Evolutionary conservation across 2,329 filamentous ascomycete genomes (phyloP).

Genomic region (Chaetomium sp.): DNA sequence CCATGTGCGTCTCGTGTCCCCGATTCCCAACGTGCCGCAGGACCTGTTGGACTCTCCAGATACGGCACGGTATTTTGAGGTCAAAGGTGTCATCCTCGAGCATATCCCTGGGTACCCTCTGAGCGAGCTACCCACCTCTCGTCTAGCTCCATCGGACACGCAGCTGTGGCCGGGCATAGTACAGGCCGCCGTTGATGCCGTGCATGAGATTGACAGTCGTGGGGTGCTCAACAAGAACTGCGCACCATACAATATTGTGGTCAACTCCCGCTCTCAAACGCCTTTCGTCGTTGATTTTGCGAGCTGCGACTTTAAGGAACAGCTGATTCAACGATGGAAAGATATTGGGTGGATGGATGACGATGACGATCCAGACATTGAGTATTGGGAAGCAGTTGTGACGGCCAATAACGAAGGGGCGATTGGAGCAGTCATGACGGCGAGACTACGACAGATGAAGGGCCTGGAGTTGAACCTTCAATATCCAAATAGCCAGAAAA

Average conservation of each 20-base stretch:
- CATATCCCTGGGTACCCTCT: neutral
- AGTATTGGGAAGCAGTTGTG: constrained; percentile 3
- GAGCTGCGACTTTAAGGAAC: neutral
- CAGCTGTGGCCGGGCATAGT: constrained; percentile 3
- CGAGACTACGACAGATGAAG: constrained; percentile 1
- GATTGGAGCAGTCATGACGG: constrained; percentile 2
- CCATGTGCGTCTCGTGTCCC: constrained; percentile 1
- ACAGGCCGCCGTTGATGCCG: constrained; percentile 8
- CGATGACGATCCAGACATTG: constrained; percentile 1
- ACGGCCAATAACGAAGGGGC: neutral
- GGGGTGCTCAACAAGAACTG: neutral
- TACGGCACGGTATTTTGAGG: constrained; percentile 5
- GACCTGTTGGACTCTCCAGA: constrained; percentile 2
- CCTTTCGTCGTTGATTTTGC: constrained; percentile 11
- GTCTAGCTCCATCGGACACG: neutral
- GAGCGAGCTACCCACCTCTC: neutral
- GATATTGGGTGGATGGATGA: neutral
- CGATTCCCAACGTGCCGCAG: neutral
- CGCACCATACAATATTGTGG: constrained; percentile 1
- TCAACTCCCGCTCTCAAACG: neutral
- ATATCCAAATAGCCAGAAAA: neutral
- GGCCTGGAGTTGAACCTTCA: constrained; percentile 4
- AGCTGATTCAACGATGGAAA: neutral
- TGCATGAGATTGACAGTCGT: constrained; percentile 9
- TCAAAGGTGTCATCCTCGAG: constrained; percentile 6